A percentile compares a stretch with the other conserved stretches of the same genome.
Evolutionary conservation across 1,284 basidiomycete species (phyloP).

Genomic region (Malassezia pachydermatis): DNA sequence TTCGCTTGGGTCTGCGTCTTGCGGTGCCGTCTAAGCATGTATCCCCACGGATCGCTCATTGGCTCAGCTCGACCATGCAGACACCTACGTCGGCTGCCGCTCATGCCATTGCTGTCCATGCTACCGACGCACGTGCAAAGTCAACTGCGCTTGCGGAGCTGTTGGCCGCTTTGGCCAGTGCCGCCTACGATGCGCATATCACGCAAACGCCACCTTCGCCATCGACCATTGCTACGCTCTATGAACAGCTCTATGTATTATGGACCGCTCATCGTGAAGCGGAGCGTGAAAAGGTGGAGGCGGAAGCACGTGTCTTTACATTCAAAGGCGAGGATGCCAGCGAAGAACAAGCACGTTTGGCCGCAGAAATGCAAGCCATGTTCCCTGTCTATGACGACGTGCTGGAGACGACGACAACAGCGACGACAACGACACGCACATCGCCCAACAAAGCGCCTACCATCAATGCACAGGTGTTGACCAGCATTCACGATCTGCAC

Average conservation of each 20-base stretch:
- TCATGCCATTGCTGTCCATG: background rate
- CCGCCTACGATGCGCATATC: conserved; percentile 51
- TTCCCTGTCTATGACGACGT: conserved; percentile 73
- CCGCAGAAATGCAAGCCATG: conserved; percentile 66
- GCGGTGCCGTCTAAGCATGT: background rate
- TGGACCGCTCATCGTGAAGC: conserved; percentile 73
- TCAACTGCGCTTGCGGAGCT: conserved; percentile 14
- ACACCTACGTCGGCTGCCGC: conserved; percentile 8
- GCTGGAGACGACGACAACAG: too few relatives aligned
- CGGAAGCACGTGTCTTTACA: conserved; percentile 69
- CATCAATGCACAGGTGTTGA: background rate
- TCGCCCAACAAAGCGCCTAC: background rate
- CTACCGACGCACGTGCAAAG: background rate
- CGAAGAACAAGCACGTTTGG: conserved; percentile 60
- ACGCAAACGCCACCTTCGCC: conserved; percentile 23
- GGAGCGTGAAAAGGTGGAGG: conserved; percentile 59
- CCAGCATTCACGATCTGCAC: conserved; percentile 26
- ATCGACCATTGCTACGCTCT: conserved; percentile 48
- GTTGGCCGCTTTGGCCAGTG: conserved; percentile 50
- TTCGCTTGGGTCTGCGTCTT: conserved; percentile 67
- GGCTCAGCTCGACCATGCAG: background rate
- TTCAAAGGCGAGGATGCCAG: conserved; percentile 57
- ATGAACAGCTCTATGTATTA: conserved; percentile 64
- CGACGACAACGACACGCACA: too few relatives aligned
- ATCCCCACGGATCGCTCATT: background rate